Conservation (phyloP, 139 green algal genomes). For the Picochlorum sp. region DNA sequence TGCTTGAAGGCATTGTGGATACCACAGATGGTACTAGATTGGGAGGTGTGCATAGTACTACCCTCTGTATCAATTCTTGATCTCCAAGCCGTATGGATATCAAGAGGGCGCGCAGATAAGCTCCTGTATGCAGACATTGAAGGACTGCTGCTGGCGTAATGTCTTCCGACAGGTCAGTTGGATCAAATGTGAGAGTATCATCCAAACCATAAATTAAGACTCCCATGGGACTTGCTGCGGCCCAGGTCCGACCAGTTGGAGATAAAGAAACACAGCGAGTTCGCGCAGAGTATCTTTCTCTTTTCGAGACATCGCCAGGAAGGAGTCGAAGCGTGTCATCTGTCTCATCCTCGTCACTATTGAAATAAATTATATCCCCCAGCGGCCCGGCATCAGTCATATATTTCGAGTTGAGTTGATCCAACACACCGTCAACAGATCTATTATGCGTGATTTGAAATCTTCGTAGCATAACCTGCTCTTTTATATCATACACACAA, state of each 20-base stretch:
- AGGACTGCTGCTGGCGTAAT: conserved; percentile 64
- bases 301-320: neutral
- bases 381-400: conserved; percentile 88
- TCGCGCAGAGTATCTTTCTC: neutral
- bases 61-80: conserved; percentile 40
- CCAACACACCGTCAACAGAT: conserved; percentile 83
- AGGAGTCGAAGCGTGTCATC: conserved; percentile 19
- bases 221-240: conserved; percentile 83
- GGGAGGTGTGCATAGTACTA: conserved; percentile 36
- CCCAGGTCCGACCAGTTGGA: conserved; percentile 74
- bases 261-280: conserved; percentile 65
- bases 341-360: conserved; percentile 31
- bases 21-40: conserved; percentile 17
- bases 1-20: conserved; percentile 38
- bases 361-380: conserved; percentile 60
- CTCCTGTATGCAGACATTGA: conserved; percentile 25
- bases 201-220: conserved; percentile 83
- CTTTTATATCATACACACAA: conserved; percentile 90
- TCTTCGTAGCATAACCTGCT: conserved; percentile 78
- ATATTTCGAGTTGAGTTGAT: conserved; percentile 78
- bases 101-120: conserved; percentile 55
- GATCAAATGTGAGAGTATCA: conserved; percentile 76
- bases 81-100: conserved; percentile 72
- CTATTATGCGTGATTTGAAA: conserved; percentile 74
- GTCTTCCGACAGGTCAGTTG: conserved; percentile 82